Evolutionary conservation across 2,329 filamentous ascomycete genomes (phyloP), one percentile per base, ranked within the genome.

Genomic region (Cryphonectria naterciae): DNA sequence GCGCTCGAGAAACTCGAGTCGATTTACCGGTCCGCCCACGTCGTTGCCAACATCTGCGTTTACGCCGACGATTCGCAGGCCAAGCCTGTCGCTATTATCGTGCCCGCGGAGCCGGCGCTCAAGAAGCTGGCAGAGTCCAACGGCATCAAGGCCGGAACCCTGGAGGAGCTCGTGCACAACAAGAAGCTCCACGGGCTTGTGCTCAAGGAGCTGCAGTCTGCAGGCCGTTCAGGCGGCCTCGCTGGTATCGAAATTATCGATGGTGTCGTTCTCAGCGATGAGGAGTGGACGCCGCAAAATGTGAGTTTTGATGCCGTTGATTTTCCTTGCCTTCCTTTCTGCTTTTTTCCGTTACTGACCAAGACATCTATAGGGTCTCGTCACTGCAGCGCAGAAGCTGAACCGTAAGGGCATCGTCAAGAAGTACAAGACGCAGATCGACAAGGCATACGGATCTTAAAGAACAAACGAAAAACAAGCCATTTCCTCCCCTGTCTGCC

Each of bases 271-370:
- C 77, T 93, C 75, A 88, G 89, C 0, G 90, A 92, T 73, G 91
- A 93, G 80, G 91, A 93, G 80, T 93, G 91, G 91, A 93, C 90
- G 13, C 89, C 91, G 61, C 89, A 92, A 75, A 93, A 92, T 77
- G 90, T 92, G 80, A 86, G 89, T 84, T 39, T 64, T 28, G 28
- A n/a, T n/a, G 2, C 1, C 22, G 25, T 22, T 19, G 25, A 17
- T 13, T 28, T 17, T 17, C 61, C 49, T 39, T 39, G 37, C n/a
- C 6, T 41, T 22, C 13, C 13, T 15, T n/a, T 4, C n/a, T 32
- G 17, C 6, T 32, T 3, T 32, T 32, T 32, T 32, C 3, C 11
- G 2, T 61, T 56, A 65, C 81, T 81, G 78, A 81, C 74, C 7
- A 72, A 43, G 7, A 56, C 46, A 49, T 65, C n/a, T 69, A 68